phyloP scores from a whole-genome alignment of 306 rosid species.

The Castanea crenata region DNA sequence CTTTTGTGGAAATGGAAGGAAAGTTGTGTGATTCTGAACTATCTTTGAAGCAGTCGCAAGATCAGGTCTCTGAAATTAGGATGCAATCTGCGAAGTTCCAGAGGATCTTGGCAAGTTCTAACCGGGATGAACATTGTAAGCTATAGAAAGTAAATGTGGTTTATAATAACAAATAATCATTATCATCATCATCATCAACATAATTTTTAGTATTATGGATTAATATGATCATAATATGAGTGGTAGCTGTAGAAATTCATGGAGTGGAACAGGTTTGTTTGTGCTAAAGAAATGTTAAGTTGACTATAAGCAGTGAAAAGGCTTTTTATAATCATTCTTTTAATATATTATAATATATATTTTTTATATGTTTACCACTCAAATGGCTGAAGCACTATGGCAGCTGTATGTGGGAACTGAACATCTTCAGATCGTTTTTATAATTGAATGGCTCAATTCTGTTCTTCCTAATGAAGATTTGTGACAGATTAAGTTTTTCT shows the following conservation, averaged over 20 bases:
- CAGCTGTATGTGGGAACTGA: slow-evolving; percentile 10
- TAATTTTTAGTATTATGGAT: not conserved
- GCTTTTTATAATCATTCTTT: not conserved
- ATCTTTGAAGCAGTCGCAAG: slow-evolving; percentile 59
- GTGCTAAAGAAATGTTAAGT: not conserved
- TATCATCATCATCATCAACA: not conserved
- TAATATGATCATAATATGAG: not conserved
- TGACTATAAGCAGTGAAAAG: not conserved
- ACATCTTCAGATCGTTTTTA: not conserved
- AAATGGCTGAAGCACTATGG: not conserved
- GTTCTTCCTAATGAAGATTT: slow-evolving; percentile 21
- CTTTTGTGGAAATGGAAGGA: slow-evolving; percentile 36
- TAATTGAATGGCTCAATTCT: slow-evolving; percentile 5
- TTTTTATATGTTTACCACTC: not conserved
- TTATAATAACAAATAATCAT: not conserved
- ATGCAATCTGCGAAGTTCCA: slow-evolving; percentile 50
- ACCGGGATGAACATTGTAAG: slow-evolving; percentile 57
- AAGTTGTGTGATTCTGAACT: slow-evolving; percentile 50
- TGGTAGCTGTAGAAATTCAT: not conserved
- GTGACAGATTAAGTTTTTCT: slow-evolving; percentile 17
- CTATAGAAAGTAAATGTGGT: slow-evolving; percentile 3
- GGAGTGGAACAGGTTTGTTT: not conserved
- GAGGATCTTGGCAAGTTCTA: slow-evolving; percentile 42
- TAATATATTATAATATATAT: too few species aligned
- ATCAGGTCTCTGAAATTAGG: slow-evolving; percentile 64